Base-by-base conservation (phyloP, 805 yeast genomes). In the Candida oleophila region DNA sequence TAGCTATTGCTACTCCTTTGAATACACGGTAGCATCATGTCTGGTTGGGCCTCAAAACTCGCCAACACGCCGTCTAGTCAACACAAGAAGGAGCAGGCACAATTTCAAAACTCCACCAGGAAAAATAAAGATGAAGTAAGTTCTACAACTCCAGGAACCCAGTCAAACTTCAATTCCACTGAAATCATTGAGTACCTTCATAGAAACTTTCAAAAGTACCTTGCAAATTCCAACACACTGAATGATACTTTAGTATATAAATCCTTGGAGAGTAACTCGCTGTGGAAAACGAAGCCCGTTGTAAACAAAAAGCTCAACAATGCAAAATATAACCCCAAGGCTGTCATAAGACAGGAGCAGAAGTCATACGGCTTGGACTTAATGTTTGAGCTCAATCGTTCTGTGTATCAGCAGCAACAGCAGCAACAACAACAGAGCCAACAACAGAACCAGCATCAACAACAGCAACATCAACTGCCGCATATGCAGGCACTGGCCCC, bases 251-350 rank as follows among this genome's bases (percentile, higher is more conserved):
- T 49, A 25, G 44, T 60, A 11, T 62, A 63, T 42, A 52, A 56
- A 39, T 56, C 63, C 37, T 55, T 60, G 3, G 68, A 64, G 7
- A 21, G 62, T 8, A 52, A 59, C 3, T 54, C 59, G 3, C 56
- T 48, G 38, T 58, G 62, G 62, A 58, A 46, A 41, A 52, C 59
- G 15, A 42, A 34, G 20, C 28, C 46, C 19, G 19, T 32, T 14
- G 25, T 22, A 15, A 35, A 22, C n/a, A 46, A 42, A 2, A 46
- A 41, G 28, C 34, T 36, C 25, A 22, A 15, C 11, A 35, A 32
- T 33, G 19, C 38, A 20, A 49, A 45, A 35, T 47, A 49, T 44
- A 43, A 37, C 16, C 48, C 56, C 18, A 44, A 44, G 15, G 48
- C 47, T 25, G 55, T 50, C 15, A 48, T 49, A 15, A 21, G 48